Conservation (phyloP, 345 rosid species). For the Brassica rapa region DNA sequence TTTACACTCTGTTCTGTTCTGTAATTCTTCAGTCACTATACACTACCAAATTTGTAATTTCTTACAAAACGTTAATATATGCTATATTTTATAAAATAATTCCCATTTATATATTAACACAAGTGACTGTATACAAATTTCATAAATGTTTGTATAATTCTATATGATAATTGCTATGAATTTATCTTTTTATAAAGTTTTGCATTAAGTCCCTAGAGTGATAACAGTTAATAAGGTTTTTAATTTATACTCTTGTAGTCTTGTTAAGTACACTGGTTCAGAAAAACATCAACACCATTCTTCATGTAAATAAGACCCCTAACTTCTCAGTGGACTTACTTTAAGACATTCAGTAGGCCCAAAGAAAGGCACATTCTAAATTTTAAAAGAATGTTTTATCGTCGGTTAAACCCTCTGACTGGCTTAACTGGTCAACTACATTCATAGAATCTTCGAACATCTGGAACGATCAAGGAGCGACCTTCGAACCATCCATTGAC, state of each 20-base stretch:
- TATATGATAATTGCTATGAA: no score
- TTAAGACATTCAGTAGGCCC: neutral
- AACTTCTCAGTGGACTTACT: neutral
- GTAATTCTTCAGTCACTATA: neutral
- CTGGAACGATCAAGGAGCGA: slow-evolving; percentile 22
- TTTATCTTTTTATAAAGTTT: no score
- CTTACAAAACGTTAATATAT: neutral
- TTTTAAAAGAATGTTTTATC: no score
- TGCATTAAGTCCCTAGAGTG: no score
- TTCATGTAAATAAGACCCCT: no score
- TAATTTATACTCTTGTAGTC: no score
- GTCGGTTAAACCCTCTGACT: neutral
- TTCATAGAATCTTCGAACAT: slow-evolving; percentile 15
- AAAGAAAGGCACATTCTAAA: neutral
- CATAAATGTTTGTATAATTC: no score
- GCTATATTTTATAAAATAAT: no score
- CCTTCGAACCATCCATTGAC: slow-evolving; percentile 19
- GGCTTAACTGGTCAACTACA: neutral
- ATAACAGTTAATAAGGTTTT: no score
- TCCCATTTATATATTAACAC: neutral
- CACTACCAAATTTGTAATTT: neutral
- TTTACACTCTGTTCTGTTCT: neutral
- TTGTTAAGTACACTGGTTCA: no score
- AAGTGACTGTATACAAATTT: neutral
- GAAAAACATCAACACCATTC: no score